A percentile compares a stretch with the other conserved stretches of the same genome.
Evolutionary conservation across 495 filamentous ascomycete species (phyloP).

Genomic region (Rhypophila decipiens): DNA sequence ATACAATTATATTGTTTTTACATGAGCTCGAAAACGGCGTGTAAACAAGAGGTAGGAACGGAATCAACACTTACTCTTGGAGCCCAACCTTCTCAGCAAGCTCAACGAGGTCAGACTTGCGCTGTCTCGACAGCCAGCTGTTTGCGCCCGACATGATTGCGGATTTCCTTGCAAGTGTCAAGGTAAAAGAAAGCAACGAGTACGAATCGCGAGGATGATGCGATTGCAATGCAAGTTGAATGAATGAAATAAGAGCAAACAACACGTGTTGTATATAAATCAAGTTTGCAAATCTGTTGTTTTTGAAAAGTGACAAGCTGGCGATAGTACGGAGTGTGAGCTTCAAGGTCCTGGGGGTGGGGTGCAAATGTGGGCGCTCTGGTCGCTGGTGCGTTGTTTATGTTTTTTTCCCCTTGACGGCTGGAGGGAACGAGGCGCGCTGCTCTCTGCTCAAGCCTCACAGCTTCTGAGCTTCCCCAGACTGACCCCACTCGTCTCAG

Average conservation of each 20-base stretch:
- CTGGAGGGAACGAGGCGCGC: too few relatives aligned
- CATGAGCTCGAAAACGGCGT: too few relatives aligned
- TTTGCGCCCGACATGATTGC: conserved; percentile 37
- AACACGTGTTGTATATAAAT: neutral
- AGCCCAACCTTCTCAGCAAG: conserved; percentile 69
- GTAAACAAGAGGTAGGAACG: conserved; percentile 6
- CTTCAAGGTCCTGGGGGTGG: conserved; percentile 5
- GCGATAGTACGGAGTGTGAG: too few relatives aligned
- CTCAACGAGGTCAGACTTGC: conserved; percentile 73
- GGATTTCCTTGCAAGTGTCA: neutral
- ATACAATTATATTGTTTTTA: too few relatives aligned
- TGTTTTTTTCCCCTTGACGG: conserved; percentile 9
- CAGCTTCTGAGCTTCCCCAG: too few relatives aligned
- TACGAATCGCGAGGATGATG: conserved; percentile 23
- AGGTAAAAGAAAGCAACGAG: conserved; percentile 9
- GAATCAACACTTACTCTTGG: conserved; percentile 53
- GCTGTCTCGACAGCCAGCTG: conserved; percentile 76
- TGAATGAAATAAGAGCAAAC: too few relatives aligned
- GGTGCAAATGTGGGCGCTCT: conserved; percentile 5
- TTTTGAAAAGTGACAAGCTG: too few relatives aligned
- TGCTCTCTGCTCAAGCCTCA: too few relatives aligned
- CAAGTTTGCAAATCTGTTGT: too few relatives aligned
- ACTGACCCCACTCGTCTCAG: too few relatives aligned
- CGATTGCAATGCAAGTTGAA: conserved; percentile 28
- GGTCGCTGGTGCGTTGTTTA: conserved; percentile 13